Evolutionary conservation across 23 red algal species (phyloP), one percentile per base, ranked within the genome.

Genomic region (Chondrus crispus): DNA sequence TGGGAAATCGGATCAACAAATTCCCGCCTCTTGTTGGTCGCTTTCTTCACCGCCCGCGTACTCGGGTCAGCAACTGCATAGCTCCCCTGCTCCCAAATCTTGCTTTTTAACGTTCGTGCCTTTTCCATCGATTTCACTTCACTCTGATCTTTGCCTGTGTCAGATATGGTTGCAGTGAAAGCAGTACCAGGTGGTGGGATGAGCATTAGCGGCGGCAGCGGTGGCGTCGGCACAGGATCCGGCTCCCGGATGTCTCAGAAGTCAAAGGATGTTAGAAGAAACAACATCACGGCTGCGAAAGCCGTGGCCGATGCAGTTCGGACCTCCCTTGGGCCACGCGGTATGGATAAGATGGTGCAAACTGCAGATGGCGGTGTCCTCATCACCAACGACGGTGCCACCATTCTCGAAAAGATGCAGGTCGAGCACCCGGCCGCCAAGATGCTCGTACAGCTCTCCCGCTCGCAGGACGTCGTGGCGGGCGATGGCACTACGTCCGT

Each of bases 341-440:
- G 97, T 24, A 95, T 98, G 90, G 97, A 98, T 75, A 98, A 98
- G 71, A 98, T 98, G 97, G 88, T 98, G 14, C 84, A 95, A 53
- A 62, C 74, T 42, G 60, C 71, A 51, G 53, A 63, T 28, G 97
- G 97, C 16, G 93, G 92, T 40, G 97, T 98, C 5, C 62, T 98
- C 13, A 96, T 98, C 62, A 98, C 94, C 54, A 98, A 98, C 70
- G 97, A 98, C 64, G 97, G 97, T 52, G 97, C 97, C 19, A 98
- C 97, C 6, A 98, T 98, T 57, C 46, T 98, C 24, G 91, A 94
- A 46, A 75, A 94, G 50, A 95, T 98, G 93, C 63, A 87, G 69
- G 93, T 98, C 28, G 82, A 98, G 68, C 93, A 98, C 38, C 97
- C 97, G 39, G 97, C 97, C 14, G 97, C 97, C n/a, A 98, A 98